phyloP scores from a whole-genome alignment of 1,284 basidiomycete genomes.

The Trichosporon ovoides region DNA sequence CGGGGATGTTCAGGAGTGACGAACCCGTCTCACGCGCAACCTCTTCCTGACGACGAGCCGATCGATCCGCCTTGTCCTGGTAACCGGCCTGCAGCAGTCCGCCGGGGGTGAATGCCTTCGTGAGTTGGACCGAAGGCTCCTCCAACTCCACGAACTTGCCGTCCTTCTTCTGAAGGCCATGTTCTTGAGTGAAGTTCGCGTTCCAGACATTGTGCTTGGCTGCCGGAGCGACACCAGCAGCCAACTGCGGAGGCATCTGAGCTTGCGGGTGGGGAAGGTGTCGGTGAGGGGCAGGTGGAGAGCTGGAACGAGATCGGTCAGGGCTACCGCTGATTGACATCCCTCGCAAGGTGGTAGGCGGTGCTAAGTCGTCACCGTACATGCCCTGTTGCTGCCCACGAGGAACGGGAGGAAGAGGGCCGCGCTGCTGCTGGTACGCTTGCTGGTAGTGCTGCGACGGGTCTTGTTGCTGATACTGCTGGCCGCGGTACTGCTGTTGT shows the following conservation, averaged over 20 bases:
- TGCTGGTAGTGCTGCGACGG: slow-evolving; percentile 13
- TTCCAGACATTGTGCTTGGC: slow-evolving; percentile 63
- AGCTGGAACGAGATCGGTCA: slow-evolving; percentile 15
- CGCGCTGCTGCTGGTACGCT: neutral
- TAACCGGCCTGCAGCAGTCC: slow-evolving; percentile 90
- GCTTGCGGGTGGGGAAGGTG: slow-evolving; percentile 22
- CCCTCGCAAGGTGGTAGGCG: neutral
- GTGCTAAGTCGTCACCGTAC: slow-evolving; percentile 8
- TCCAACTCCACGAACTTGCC: slow-evolving; percentile 72
- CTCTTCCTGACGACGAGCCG: slow-evolving; percentile 90
- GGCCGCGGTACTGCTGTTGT: no score
- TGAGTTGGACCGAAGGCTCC: slow-evolving; percentile 65
- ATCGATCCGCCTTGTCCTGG: slow-evolving; percentile 90
- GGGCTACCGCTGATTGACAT: slow-evolving; percentile 15
- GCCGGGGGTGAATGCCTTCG: slow-evolving; percentile 88
- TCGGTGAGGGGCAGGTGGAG: slow-evolving; percentile 18
- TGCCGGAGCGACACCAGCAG: slow-evolving; percentile 53
- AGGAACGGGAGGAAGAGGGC: neutral
- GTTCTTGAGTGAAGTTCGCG: slow-evolving; percentile 67
- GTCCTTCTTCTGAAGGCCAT: slow-evolving; percentile 49
- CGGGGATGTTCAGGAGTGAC: slow-evolving; percentile 85
- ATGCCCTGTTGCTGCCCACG: slow-evolving; percentile 10
- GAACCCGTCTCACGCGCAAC: slow-evolving; percentile 81
- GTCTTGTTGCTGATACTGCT: slow-evolving; percentile 4
- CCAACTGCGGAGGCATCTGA: slow-evolving; percentile 4